A percentile compares a stretch with the other conserved stretches of the same genome.
Conservation (phyloP, 345 rosid genomes). For the rapeseed (Brassica napus) region Da-Ae NC_063446.1:69999501-70000000, state of each 20-base stretch:
- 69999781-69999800: not conserved
- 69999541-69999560: too few species aligned
- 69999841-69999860: not conserved
- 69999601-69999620: too few species aligned
- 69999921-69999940: too few species aligned
- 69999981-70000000: too few species aligned
- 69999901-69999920: not conserved
- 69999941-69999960: too few species aligned
- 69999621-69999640: not conserved
- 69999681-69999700: not conserved
- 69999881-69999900: not conserved
- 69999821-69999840: too few species aligned
- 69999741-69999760: not conserved
- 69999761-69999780: not conserved
- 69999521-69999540: too few species aligned
- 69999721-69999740: not conserved
- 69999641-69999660: not conserved
- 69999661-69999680: not conserved
- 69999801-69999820: not conserved
- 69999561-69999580: too few species aligned
- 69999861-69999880: not conserved
- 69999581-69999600: too few species aligned
- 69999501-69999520: too few species aligned
- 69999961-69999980: too few species aligned
- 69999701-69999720: not conserved